Evolutionary conservation across 352 stramenopile genomes (phyloP), one percentile per base, ranked within the genome.

Genomic region (Pythium chondricola): DNA sequence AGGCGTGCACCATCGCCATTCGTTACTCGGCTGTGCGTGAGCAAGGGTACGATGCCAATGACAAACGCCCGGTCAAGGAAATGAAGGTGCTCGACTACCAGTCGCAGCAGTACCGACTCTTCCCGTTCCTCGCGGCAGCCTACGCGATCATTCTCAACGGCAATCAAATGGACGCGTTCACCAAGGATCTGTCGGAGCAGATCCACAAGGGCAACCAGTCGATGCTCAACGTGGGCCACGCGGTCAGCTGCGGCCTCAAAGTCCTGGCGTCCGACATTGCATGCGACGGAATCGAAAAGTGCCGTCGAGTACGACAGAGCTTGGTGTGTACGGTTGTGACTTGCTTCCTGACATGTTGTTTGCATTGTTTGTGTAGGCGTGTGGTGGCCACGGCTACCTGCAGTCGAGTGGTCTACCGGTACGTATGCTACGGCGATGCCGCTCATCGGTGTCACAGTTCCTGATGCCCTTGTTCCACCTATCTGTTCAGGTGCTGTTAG

Each of bases 61-160:
- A 65, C 1, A 84, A 74, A 39, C 59, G 71, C 1, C 50, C 62
- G 0, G 77, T 65, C 21, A 61, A 67, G 2, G 91, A 98, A 63
- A 45, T 87, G 17, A 90, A 95, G 56, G 83, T 98, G 52, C 65
- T 98, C 33, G 91, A 98, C 54, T 98, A 98, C 61, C 88, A 93
- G 43, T 89, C 91, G 62, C 93, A 98, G 65, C 93, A 98, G 63
- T 94, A 98, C 67, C 87, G 93, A 17, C 71, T 98, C 13, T 74
- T 98, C 27, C 92, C 93, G 25, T 63, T 97, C 32, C 58, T 98
- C 27, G 93, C 93, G 11, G 71, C 75, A 6, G 85, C 88, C 10
- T 98, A 97, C 58, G 92, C 86, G 72, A 96, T 74, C 78, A 95
- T 67, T 75, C 39, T 84, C 29, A 80, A 58, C 6, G 72, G 66